phyloP scores from a whole-genome alignment of 2,329 filamentous ascomycete species.

The Alternaria ventricosa region DNA sequence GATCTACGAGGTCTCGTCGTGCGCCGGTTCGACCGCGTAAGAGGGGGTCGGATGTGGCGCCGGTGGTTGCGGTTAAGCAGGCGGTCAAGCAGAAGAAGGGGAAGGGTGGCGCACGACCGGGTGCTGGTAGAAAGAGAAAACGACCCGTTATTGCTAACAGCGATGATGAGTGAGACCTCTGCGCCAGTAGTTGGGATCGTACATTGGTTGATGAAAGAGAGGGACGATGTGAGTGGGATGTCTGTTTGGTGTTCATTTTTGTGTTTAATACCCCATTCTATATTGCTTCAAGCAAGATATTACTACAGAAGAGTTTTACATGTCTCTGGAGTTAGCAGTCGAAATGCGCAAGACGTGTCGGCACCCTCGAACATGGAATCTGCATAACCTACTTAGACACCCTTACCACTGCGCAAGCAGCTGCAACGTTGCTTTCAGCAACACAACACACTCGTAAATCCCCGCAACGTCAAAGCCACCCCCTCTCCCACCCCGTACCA shows the following conservation, averaged over 20 bases:
- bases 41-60: background rate
- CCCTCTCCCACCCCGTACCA: background rate
- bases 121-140: slow-evolving; percentile 21
- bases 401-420: background rate
- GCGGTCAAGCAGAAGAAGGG: slow-evolving; percentile 1
- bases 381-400: background rate
- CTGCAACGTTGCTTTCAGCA: background rate
- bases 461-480: background rate
- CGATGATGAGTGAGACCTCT: slow-evolving; percentile 17
- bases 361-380: background rate
- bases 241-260: background rate
- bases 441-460: background rate
- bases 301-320: background rate
- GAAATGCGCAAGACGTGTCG: background rate
- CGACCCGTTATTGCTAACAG: slow-evolving; percentile 17
- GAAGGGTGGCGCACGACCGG: slow-evolving; percentile 11
- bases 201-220: background rate
- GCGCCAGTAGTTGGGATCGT: background rate
- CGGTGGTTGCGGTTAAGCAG: slow-evolving; percentile 1
- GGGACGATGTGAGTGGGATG: background rate
- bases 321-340: background rate
- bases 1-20: background rate
- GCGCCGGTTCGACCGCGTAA: background rate
- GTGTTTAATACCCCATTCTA: background rate
- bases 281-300: background rate